phyloP scores from a whole-genome alignment of 2,329 filamentous ascomycete genomes.

The Tolypocladium nubicola region DNA sequence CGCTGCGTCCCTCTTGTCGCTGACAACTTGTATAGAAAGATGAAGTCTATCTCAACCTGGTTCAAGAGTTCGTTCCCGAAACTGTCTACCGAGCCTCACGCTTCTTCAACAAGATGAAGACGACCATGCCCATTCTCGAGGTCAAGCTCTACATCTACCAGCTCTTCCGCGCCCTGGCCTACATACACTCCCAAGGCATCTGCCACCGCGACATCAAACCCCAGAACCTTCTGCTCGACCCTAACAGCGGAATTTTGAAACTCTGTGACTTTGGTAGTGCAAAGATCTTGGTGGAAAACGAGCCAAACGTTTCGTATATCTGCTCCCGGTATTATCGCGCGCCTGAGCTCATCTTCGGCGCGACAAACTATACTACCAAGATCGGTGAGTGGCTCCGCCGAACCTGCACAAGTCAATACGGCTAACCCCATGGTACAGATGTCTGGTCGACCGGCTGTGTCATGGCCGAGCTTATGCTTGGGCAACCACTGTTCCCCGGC shows the following conservation, averaged over 20 bases:
- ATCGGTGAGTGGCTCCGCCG: constrained; percentile 64
- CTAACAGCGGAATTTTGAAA: constrained; percentile 83
- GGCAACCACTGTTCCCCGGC: constrained; percentile 92
- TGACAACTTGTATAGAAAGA: constrained; percentile 56
- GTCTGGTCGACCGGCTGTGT: constrained; percentile 99
- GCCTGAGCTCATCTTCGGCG: constrained; percentile 95
- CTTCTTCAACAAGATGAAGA: constrained; percentile 99
- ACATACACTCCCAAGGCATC: constrained; percentile 98
- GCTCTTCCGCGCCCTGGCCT: constrained; percentile 93
- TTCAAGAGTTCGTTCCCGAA: constrained; percentile 96
- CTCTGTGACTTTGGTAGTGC: constrained; percentile 98
- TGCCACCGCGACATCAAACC: constrained; percentile 99
- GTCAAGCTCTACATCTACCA: constrained; percentile 99
- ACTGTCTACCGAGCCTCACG: constrained; percentile 96
- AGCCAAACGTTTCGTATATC: constrained; percentile 99
- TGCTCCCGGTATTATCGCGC: constrained; percentile 98
- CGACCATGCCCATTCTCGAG: constrained; percentile 96
- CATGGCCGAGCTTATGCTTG: constrained; percentile 98
- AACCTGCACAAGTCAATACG: neutral
- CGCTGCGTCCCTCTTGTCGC: neutral
- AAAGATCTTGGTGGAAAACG: constrained; percentile 96
- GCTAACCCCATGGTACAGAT: constrained; percentile 48
- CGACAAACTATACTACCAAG: constrained; percentile 99
- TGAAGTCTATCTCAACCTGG: constrained; percentile 96
- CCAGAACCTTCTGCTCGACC: constrained; percentile 91